Conservation (phyloP, 2,329 filamentous ascomycete genomes). For the Pseudogymnoascus sp. region DNA sequence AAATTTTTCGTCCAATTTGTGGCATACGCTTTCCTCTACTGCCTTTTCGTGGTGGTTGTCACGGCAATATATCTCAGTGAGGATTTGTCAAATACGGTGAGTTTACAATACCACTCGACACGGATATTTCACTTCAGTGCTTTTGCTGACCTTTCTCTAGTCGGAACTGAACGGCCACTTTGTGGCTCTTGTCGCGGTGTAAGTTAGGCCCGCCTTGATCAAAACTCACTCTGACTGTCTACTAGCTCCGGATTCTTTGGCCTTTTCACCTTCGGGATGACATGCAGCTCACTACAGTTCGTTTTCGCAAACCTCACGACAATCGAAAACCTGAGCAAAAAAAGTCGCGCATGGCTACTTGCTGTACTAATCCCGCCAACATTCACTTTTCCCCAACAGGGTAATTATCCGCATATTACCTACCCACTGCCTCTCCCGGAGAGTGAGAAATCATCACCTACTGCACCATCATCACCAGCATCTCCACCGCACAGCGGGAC, state of each 20-base stretch:
- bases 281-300: constrained; percentile 63
- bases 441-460: constrained; percentile 12
- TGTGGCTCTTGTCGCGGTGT: constrained; percentile 60
- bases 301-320: constrained; percentile 72
- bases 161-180: constrained; percentile 50
- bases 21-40: constrained; percentile 65
- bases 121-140: not conserved
- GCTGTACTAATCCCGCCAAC: constrained; percentile 62
- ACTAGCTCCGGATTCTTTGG: constrained; percentile 60
- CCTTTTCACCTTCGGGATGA: constrained; percentile 77
- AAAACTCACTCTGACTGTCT: constrained; percentile 16
- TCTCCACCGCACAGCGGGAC: not conserved
- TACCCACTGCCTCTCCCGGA: constrained; percentile 13
- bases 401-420: constrained; percentile 12
- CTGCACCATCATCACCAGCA: constrained; percentile 1
- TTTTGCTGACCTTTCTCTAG: not conserved
- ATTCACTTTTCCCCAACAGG: constrained; percentile 23
- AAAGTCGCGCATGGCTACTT: constrained; percentile 59
- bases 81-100: constrained; percentile 31
- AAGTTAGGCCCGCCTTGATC: constrained; percentile 26
- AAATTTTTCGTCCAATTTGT: constrained; percentile 92
- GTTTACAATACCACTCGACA: not conserved
- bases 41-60: constrained; percentile 56
- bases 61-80: constrained; percentile 55
- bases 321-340: constrained; percentile 66